Conservation (phyloP, 257 asterid species). For the Solanum pinnatisectum region DNA sequence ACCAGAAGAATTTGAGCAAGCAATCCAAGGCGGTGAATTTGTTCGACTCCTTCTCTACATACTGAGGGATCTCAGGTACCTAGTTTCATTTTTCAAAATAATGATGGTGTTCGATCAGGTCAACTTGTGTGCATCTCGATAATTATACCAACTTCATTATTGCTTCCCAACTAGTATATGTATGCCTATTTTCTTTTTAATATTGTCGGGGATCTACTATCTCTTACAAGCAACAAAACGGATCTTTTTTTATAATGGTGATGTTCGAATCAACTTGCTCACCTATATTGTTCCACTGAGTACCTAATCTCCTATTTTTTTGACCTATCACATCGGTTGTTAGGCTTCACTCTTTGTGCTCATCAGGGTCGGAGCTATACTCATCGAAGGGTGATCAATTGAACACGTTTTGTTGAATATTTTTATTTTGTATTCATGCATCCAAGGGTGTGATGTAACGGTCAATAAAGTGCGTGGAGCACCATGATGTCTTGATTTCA, state of each 20-base stretch:
- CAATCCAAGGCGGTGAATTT: conserved; percentile 16
- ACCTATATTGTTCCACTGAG: neutral
- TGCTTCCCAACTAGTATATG: neutral
- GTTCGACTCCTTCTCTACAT: conserved; percentile 16
- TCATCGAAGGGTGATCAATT: neutral
- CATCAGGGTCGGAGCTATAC: neutral
- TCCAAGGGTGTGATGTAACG: too few species aligned
- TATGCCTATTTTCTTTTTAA: too few species aligned
- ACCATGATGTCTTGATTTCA: too few species aligned
- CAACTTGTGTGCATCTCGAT: neutral
- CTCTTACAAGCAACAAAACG: too few species aligned
- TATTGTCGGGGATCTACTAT: too few species aligned
- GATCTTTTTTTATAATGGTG: too few species aligned
- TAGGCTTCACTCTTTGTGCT: neutral
- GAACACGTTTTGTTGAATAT: neutral
- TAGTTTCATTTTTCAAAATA: neutral
- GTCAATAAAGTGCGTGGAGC: too few species aligned
- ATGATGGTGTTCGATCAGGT: neutral
- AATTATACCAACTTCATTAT: neutral
- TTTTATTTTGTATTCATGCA: too few species aligned
- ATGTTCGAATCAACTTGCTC: too few species aligned
- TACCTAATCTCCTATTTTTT: neutral
- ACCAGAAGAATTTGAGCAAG: conserved; percentile 13
- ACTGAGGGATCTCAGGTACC: conserved; percentile 5
- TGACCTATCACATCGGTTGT: neutral